Percentiles rank a stretch among this genome's conserved stretches.
Conservation (phyloP, 1,284 basidiomycete genomes). For the Rhodotorula sp. region DNA sequence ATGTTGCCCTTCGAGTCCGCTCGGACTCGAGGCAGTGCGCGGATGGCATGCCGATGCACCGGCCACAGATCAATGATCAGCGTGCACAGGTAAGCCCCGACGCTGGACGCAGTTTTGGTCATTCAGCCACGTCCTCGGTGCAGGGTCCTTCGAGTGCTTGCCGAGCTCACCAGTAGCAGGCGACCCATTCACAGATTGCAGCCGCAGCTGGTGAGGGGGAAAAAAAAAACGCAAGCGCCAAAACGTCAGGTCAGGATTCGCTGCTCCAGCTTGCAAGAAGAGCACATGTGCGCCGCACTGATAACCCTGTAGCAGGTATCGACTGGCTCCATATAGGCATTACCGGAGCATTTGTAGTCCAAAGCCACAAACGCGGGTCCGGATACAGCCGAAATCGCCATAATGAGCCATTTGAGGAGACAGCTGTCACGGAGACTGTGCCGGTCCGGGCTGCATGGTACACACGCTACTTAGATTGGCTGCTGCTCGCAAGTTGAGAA, state of each 20-base stretch:
- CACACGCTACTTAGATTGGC: no score
- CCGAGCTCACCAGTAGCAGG: constrained; percentile 6
- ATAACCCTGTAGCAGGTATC: constrained; percentile 16
- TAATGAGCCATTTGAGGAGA: constrained; percentile 20
- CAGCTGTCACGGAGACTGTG: constrained; percentile 16
- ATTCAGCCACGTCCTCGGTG: not conserved
- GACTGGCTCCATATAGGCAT: not conserved
- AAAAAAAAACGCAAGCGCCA: not conserved
- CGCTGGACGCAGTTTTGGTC: not conserved
- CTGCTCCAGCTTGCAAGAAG: no score
- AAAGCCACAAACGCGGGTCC: constrained; percentile 5
- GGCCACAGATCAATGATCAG: constrained; percentile 32
- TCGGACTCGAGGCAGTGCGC: not conserved
- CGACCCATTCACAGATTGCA: constrained; percentile 24
- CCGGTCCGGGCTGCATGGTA: constrained; percentile 21
- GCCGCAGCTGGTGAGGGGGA: constrained; percentile 11
- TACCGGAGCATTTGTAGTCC: constrained; percentile 6
- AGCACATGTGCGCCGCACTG: constrained; percentile 4
- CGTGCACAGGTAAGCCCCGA: constrained; percentile 10
- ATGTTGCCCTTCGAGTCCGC: constrained; percentile 5
- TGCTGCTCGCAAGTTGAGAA: no score
- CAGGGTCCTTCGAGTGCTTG: no score
- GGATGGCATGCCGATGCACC: not conserved
- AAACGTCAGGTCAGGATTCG: not conserved
- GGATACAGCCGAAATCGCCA: constrained; percentile 2